These are phyloP conservation scores for Tolypocladium ovalisporum DNA, from an alignment of 2,329 filamentous ascomycete genomes.

Conservation along the genomic window DNA sequence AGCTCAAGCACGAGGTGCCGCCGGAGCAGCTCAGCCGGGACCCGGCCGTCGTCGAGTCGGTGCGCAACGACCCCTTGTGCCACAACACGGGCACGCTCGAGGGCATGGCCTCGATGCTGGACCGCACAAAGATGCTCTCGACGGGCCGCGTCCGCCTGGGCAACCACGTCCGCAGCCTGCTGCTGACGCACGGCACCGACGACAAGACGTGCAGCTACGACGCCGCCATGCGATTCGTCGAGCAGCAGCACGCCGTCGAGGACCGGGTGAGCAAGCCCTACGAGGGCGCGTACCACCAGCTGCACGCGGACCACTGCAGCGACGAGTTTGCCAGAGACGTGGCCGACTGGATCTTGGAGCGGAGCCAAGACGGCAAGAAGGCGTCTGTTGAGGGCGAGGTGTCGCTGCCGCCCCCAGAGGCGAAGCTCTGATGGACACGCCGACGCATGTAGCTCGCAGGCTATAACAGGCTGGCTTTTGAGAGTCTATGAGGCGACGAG, in stretches of 20 bases:
- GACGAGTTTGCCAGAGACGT: slow-evolving; percentile 49
- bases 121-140: slow-evolving; percentile 54
- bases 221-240: slow-evolving; percentile 53
- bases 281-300: slow-evolving; percentile 68
- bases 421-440: slow-evolving; percentile 24
- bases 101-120: slow-evolving; percentile 65
- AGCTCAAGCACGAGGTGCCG: slow-evolving; percentile 57
- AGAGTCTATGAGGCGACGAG: not conserved
- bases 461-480: not conserved
- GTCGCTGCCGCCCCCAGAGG: slow-evolving; percentile 11
- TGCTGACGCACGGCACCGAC: slow-evolving; percentile 65
- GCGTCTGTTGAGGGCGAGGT: not conserved
- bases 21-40: slow-evolving; percentile 57
- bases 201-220: slow-evolving; percentile 60
- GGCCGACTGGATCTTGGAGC: slow-evolving; percentile 52
- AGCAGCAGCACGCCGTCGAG: slow-evolving; percentile 39
- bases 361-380: slow-evolving; percentile 6
- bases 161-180: slow-evolving; percentile 49
- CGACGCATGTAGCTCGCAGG: not conserved
- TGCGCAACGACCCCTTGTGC: slow-evolving; percentile 57
- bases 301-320: slow-evolving; percentile 49
- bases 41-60: slow-evolving; percentile 45
- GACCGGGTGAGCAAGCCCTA: slow-evolving; percentile 67
- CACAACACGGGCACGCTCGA: slow-evolving; percentile 84
- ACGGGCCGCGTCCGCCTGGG: slow-evolving; percentile 41